A percentile compares a stretch with the other conserved stretches of the same genome.
phyloP scores from a whole-genome alignment of 345 rosid genomes.

The Acer campestre region DNA sequence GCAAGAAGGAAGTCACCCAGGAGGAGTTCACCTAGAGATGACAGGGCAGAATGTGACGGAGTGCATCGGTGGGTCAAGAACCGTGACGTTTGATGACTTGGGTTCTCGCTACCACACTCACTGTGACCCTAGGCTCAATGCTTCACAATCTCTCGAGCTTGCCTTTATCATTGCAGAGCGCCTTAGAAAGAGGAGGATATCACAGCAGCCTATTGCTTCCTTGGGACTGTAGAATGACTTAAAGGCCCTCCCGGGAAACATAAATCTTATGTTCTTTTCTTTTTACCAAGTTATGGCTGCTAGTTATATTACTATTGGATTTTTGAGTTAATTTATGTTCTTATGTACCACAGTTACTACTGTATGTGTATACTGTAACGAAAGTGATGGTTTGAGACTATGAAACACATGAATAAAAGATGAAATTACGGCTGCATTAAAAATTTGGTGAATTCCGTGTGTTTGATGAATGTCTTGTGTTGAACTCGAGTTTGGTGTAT shows the following conservation, averaged over 20 bases:
- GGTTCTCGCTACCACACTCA: conserved; percentile 67
- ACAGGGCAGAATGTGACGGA: conserved; percentile 76
- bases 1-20: conserved; percentile 79
- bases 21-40: conserved; percentile 72
- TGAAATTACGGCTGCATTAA: not conserved
- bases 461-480: not conserved
- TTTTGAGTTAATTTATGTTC: conserved; percentile 25
- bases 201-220: conserved; percentile 38
- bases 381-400: conserved; percentile 15
- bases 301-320: conserved; percentile 5
- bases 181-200: conserved; percentile 67
- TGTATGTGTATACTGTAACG: conserved; percentile 28
- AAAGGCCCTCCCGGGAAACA: not conserved
- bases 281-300: conserved; percentile 11
- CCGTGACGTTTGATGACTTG: conserved; percentile 73
- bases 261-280: conserved; percentile 5
- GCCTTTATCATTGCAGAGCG: conserved; percentile 74
- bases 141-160: conserved; percentile 73
- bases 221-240: conserved; percentile 30
- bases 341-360: not conserved
- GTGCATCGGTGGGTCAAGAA: conserved; percentile 71
- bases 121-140: conserved; percentile 70
- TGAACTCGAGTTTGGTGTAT: not conserved
- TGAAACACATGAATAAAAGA: conserved; percentile 13
- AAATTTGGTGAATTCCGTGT: not conserved